These are phyloP conservation scores for Gonium pectorale DNA, from an alignment of 139 green algal species.

Conservation along the genomic window DNA sequence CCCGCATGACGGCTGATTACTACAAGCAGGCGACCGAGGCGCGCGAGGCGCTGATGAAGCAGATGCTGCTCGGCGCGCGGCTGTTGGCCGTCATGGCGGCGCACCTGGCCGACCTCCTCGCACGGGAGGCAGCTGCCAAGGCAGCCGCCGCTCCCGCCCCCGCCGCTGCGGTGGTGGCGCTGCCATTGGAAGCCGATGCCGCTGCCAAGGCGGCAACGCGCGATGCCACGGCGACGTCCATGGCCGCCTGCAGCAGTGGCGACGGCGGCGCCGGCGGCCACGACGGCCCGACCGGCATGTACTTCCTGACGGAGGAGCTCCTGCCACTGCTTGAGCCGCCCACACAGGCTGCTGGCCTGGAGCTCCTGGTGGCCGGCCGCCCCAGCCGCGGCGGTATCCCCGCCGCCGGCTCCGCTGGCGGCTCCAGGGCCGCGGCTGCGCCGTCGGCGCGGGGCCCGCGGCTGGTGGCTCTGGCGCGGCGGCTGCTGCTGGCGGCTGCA, in stretches of 20 bases:
- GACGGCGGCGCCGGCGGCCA: too few species aligned
- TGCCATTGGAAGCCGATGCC: too few species aligned
- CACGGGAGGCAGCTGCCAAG: not conserved
- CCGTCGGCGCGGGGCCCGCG: not conserved
- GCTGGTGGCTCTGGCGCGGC: not conserved
- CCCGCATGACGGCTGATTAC: not conserved
- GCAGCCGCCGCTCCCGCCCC: not conserved
- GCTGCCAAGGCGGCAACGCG: too few species aligned
- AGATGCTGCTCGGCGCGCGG: slow-evolving; percentile 8
- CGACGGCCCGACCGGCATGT: too few species aligned
- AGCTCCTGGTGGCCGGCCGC: not conserved
- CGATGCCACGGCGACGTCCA: too few species aligned
- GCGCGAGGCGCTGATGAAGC: not conserved
- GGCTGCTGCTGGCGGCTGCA: not conserved
- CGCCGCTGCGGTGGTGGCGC: not conserved
- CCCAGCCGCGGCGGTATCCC: not conserved
- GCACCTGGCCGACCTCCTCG: not conserved
- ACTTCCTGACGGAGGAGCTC: slow-evolving; percentile 7
- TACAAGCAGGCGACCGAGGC: not conserved
- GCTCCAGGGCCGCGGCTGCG: not conserved
- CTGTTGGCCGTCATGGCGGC: slow-evolving; percentile 18
- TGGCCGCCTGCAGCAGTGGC: too few species aligned
- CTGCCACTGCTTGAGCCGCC: slow-evolving; percentile 25
- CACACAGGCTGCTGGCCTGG: not conserved
- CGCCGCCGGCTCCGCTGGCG: not conserved